These are phyloP conservation scores for Cordyceps pruinosa DNA, from an alignment of 2,329 filamentous ascomycete species.

Conservation along the genomic window DNA sequence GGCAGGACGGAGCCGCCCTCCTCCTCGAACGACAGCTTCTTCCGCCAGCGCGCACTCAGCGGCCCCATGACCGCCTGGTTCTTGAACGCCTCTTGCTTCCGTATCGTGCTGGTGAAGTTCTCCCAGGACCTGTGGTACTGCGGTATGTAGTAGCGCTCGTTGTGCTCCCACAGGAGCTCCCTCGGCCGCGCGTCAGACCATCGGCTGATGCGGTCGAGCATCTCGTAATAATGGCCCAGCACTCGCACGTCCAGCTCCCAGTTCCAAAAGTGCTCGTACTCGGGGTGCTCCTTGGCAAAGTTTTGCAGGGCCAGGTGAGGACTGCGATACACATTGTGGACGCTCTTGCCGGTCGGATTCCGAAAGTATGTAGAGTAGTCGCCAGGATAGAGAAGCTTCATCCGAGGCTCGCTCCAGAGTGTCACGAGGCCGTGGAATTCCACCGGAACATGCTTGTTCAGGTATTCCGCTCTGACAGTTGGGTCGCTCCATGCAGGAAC, in stretches of 20 bases:
- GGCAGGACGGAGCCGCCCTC: conserved; percentile 49
- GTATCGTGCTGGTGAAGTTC: conserved; percentile 58
- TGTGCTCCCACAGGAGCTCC: conserved; percentile 68
- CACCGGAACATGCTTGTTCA: conserved; percentile 57
- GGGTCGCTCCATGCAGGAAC: conserved; percentile 70
- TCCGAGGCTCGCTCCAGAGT: conserved; percentile 79
- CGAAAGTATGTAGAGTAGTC: conserved; percentile 61
- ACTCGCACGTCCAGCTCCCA: conserved; percentile 64
- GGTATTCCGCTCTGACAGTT: conserved; percentile 61
- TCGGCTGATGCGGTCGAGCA: conserved; percentile 58
- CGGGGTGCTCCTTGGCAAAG: conserved; percentile 55
- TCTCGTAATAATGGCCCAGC: conserved; percentile 62
- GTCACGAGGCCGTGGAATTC: conserved; percentile 78
- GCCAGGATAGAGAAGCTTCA: conserved; percentile 68
- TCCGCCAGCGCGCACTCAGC: conserved; percentile 41
- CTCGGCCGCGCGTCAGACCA: conserved; percentile 65
- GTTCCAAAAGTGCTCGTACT: conserved; percentile 63
- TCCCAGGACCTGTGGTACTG: conserved; percentile 62
- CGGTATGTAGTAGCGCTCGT: conserved; percentile 69
- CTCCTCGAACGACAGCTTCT: conserved; percentile 43
- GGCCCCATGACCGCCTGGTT: conserved; percentile 62
- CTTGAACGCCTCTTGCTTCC: conserved; percentile 47
- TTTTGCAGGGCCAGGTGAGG: conserved; percentile 57
- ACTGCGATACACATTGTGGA: conserved; percentile 64
- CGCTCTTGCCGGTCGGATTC: conserved; percentile 47